Percentiles rank a stretch among this genome's conserved stretches.
Evolutionary conservation across 352 stramenopile species (phyloP).

Genomic region (Aphanomyces cochlioides): DNA sequence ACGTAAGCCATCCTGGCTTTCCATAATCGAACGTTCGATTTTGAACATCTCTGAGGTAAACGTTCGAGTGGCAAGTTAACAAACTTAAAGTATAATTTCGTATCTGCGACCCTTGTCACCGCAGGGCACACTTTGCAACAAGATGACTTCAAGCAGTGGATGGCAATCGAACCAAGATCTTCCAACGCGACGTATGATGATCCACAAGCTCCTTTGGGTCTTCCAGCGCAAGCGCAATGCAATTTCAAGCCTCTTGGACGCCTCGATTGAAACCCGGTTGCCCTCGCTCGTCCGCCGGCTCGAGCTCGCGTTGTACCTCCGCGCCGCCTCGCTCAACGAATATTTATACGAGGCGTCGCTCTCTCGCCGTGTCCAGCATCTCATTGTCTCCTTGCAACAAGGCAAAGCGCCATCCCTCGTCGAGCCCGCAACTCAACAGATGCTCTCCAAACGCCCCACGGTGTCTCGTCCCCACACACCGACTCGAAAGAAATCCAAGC

Average conservation of each 20-base stretch:
- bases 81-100: no score
- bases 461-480: not conserved
- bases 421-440: constrained; percentile 16
- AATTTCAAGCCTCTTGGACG: not conserved
- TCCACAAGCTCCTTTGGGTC: constrained; percentile 23
- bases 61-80: not conserved
- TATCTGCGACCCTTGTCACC: no score
- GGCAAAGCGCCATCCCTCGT: constrained; percentile 21
- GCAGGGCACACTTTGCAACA: no score
- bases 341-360: constrained; percentile 61
- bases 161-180: constrained; percentile 26
- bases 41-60: not conserved
- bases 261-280: constrained; percentile 24
- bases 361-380: constrained; percentile 62
- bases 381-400: constrained; percentile 59
- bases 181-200: constrained; percentile 23
- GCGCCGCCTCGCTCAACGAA: constrained; percentile 56
- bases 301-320: constrained; percentile 74
- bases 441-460: constrained; percentile 29
- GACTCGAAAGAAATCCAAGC: constrained; percentile 26
- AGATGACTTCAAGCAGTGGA: no score
- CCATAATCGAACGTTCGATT: constrained; percentile 3
- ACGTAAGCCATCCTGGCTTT: not conserved
- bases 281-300: constrained; percentile 63
- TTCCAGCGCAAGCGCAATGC: constrained; percentile 22